phyloP scores from a whole-genome alignment of 2,329 filamentous ascomycete species.

The Coniochaeta hoffmannii region DNA sequence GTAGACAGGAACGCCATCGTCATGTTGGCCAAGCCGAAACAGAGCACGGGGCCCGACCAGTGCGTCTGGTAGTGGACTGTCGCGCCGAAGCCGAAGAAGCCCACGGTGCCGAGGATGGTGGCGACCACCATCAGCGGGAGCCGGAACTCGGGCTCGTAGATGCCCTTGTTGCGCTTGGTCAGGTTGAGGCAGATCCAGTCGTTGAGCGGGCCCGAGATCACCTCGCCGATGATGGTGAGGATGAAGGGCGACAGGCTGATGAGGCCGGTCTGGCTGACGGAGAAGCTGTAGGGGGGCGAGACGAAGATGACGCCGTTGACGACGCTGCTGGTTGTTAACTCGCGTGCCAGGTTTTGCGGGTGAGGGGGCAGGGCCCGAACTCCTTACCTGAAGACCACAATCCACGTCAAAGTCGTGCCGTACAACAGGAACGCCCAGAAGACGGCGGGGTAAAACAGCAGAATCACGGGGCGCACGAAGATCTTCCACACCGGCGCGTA shows the following conservation, averaged over 20 bases:
- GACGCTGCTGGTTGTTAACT: slow-evolving; percentile 16
- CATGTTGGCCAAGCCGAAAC: slow-evolving; percentile 41
- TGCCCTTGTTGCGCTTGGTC: slow-evolving; percentile 39
- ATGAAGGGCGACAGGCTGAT: slow-evolving; percentile 43
- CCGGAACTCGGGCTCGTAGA: slow-evolving; percentile 48
- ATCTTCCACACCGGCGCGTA: slow-evolving; percentile 30
- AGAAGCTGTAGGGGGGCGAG: slow-evolving; percentile 43
- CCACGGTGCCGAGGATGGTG: slow-evolving; percentile 30
- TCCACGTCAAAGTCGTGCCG: slow-evolving; percentile 26
- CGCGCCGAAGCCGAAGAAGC: slow-evolving; percentile 40
- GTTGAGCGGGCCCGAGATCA: slow-evolving; percentile 36
- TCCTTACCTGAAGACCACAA: slow-evolving; percentile 31
- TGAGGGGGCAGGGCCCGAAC: not conserved
- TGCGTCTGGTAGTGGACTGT: slow-evolving; percentile 36
- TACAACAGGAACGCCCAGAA: slow-evolving; percentile 42
- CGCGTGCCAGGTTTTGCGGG: not conserved
- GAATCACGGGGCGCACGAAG: slow-evolving; percentile 35
- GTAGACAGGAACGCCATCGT: slow-evolving; percentile 36
- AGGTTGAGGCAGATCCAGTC: slow-evolving; percentile 36
- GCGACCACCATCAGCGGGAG: slow-evolving; percentile 33
- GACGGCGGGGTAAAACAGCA: slow-evolving; percentile 43
- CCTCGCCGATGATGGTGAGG: slow-evolving; percentile 35
- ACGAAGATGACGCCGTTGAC: slow-evolving; percentile 43
- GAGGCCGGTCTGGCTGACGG: slow-evolving; percentile 38
- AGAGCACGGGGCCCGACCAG: slow-evolving; percentile 38